Evolutionary conservation across 192 early-diverging fungal genomes (phyloP).

Genomic region (Dissophora globulifera): DNA sequence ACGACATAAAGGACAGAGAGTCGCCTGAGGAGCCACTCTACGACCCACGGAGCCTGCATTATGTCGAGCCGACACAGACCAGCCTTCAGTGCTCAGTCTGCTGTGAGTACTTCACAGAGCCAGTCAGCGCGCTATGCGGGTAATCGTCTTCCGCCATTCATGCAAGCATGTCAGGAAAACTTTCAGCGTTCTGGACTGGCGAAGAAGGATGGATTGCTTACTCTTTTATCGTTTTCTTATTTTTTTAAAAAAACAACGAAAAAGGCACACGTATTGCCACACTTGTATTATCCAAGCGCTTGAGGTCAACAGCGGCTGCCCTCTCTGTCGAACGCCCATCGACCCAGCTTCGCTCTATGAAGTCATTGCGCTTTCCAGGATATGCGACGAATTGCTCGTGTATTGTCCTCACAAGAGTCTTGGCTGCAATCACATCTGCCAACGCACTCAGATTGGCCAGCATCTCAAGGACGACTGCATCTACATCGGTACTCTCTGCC

Average conservation of each 20-base stretch:
- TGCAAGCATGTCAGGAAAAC: background rate
- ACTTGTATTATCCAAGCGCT: constrained; percentile 68
- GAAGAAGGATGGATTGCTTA: too few species aligned
- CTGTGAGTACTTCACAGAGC: constrained; percentile 53
- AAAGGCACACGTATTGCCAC: constrained; percentile 75
- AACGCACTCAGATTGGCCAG: constrained; percentile 63
- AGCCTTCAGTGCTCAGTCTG: constrained; percentile 54
- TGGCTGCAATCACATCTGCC: constrained; percentile 68
- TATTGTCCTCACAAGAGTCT: constrained; percentile 62
- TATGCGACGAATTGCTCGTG: constrained; percentile 74
- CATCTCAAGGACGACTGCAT: constrained; percentile 69
- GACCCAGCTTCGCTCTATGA: constrained; percentile 55
- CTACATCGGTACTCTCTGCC: constrained; percentile 61
- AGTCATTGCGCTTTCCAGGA: constrained; percentile 67
- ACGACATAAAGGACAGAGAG: too few species aligned
- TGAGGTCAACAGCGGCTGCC: constrained; percentile 59
- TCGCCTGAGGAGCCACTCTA: constrained; percentile 23
- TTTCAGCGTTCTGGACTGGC: too few species aligned
- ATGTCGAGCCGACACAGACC: constrained; percentile 41
- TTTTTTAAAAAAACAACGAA: background rate
- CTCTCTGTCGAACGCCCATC: constrained; percentile 66
- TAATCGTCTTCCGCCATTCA: background rate
- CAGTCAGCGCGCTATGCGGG: constrained; percentile 52
- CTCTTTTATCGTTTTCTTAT: constrained; percentile 3
- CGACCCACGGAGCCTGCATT: constrained; percentile 44